Evolutionary conservation across 345 rosid species (phyloP), one percentile per base, ranked within the genome.

Genomic region (Acer negundo): DNA sequence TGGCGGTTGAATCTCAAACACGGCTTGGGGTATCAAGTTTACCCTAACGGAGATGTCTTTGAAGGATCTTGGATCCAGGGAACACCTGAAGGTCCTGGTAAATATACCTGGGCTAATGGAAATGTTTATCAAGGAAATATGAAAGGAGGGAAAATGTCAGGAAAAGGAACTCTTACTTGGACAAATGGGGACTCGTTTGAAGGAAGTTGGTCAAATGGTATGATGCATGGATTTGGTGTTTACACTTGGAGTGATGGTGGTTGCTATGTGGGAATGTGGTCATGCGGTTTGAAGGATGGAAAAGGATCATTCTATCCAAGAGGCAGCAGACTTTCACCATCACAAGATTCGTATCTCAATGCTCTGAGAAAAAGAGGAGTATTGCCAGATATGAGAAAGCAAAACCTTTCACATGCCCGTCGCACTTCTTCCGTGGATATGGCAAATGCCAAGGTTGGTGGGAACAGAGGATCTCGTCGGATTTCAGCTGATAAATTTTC

Each of bases 1-100:
- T 96, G 98, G 98, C 82, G 88, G 81, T 88, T 96, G 81, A 96
- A 88, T 85, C 90, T 91, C 47, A 96, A 94, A 82, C 97, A 96
- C 78, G 98, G 99, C 4, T 86, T 96, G 70, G 99, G 98, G 58
- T 83, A 87, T 79, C 99, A 96, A 85, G 87, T 79, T 79, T 90
- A 91, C 78, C 86, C 93, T 61, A 92, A 86, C 24, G 91, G 90
- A 72, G 99, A 96, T 79, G 82, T 86, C 73, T 96, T 90, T 82
- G 97, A 96, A 75, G 98, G 98, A 38, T 90, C 94, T 83, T 96
- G 99, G 99, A 87, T 96, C 69, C 93, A 89, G 35, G 98, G 98
- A 80, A 69, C 82, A 11, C 86, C 93, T 26, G 99, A 96, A 88
- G 99, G 99, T 51, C 97, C 90, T 3, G 97, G 98, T 20, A 96